Percentiles rank a stretch among this genome's conserved stretches.
Conservation (phyloP, 768 basidiomycete species). For the Fistulinella prunicolor region DNA sequence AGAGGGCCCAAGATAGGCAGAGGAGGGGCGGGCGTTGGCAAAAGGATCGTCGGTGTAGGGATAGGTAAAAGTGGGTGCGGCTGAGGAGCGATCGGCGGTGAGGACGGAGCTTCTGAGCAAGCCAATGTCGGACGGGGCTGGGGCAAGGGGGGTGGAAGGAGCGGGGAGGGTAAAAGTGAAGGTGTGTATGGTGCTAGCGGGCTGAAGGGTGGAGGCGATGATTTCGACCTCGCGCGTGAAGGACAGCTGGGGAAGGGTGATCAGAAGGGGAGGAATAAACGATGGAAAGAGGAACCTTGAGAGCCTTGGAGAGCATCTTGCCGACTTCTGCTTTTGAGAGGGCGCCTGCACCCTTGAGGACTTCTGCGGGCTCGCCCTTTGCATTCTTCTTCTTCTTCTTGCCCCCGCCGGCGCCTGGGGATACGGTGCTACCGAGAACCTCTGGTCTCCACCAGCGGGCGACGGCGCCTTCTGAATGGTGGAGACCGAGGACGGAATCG, state of each 20-base stretch:
- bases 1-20: conserved; percentile 79
- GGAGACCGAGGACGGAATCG: conserved; percentile 75
- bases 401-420: conserved; percentile 77
- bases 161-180: conserved; percentile 88
- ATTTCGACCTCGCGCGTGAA: conserved; percentile 92
- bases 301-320: conserved; percentile 87
- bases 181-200: conserved; percentile 87
- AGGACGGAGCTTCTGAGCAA: conserved; percentile 74
- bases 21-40: conserved; percentile 62
- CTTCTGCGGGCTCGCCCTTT: conserved; percentile 51
- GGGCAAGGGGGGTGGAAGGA: conserved; percentile 70
- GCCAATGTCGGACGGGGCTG: conserved; percentile 58
- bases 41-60: conserved; percentile 78
- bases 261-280: not conserved
- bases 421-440: conserved; percentile 84
- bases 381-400: conserved; percentile 67
- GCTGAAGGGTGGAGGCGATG: conserved; percentile 91
- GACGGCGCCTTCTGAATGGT: conserved; percentile 83
- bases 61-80: conserved; percentile 63
- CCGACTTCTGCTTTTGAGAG: conserved; percentile 84
- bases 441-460: conserved; percentile 90
- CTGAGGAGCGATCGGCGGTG: conserved; percentile 62
- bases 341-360: conserved; percentile 74
- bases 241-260: conserved; percentile 55
- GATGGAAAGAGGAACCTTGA: conserved; percentile 56